phyloP scores from a whole-genome alignment of 1,139 yeast genomes.

The Nakaseomyces sp. region DNA sequence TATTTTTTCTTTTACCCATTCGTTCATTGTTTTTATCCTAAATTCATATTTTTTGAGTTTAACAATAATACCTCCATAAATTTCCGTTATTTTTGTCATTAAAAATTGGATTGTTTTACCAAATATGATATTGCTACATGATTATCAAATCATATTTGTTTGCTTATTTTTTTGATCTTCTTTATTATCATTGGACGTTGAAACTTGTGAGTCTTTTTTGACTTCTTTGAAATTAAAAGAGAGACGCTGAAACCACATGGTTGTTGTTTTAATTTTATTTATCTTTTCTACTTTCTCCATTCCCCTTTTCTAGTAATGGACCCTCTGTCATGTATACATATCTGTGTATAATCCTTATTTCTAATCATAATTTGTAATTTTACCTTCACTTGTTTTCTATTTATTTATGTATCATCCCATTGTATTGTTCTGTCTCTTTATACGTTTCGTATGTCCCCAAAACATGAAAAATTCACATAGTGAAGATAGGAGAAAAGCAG shows the following conservation, averaged over 20 bases:
- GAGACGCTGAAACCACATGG: slow-evolving; percentile 65
- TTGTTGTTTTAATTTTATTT: background rate
- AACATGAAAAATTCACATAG: too few species aligned
- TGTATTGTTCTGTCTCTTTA: too few species aligned
- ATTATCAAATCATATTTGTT: background rate
- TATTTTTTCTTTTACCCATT: background rate
- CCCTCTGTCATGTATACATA: too few species aligned
- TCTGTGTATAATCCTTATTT: too few species aligned
- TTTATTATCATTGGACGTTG: slow-evolving; percentile 95
- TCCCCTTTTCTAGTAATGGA: background rate
- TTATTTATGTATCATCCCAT: too few species aligned
- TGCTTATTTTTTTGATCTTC: slow-evolving; percentile 31
- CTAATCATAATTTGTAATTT: too few species aligned
- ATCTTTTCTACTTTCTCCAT: background rate
- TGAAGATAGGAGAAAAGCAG: too few species aligned
- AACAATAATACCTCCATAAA: background rate
- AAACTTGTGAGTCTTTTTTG: slow-evolving; percentile 89
- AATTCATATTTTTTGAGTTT: background rate
- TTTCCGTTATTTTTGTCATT: too few species aligned
- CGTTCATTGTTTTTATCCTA: background rate
- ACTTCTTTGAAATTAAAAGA: slow-evolving; percentile 85
- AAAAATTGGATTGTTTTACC: background rate
- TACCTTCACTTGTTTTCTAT: too few species aligned
- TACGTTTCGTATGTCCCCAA: too few species aligned
- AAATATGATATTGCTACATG: too few species aligned